Evolutionary conservation across 176 grass and related monocot species (phyloP).

Genomic region (Carex pumila): DNA sequence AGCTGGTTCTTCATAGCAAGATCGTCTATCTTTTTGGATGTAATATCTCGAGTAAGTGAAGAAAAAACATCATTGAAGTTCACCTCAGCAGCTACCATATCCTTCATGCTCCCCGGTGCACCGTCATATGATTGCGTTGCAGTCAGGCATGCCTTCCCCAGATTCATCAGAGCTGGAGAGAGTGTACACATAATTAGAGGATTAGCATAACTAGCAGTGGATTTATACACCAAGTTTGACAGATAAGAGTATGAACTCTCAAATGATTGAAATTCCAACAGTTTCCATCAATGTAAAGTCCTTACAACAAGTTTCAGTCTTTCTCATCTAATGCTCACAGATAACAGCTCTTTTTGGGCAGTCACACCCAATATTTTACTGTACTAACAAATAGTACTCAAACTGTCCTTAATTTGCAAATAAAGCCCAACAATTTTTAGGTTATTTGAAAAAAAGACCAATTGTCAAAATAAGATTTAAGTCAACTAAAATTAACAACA

Average conservation of each 20-base stretch:
- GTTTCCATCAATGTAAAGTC: not conserved
- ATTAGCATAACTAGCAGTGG: not conserved
- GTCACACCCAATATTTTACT: not conserved
- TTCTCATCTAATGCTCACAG: not conserved
- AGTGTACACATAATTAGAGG: not conserved
- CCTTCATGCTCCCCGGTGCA: slow-evolving; percentile 47
- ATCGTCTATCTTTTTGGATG: slow-evolving; percentile 83
- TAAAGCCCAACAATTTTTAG: not conserved
- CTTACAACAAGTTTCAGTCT: not conserved
- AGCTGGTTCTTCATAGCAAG: slow-evolving; percentile 86
- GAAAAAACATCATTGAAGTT: slow-evolving; percentile 84
- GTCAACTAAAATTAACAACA: not conserved
- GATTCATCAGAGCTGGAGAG: slow-evolving; percentile 54
- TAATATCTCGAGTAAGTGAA: slow-evolving; percentile 51
- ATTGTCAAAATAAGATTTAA: not conserved
- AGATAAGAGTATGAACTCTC: not conserved
- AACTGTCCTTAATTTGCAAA: not conserved
- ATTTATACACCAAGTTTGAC: not conserved
- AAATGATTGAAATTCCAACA: not conserved
- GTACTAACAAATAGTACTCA: not conserved
- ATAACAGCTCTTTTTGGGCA: not conserved
- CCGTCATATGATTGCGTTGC: slow-evolving; percentile 73
- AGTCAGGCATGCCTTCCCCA: slow-evolving; percentile 76
- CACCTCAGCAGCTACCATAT: slow-evolving; percentile 54
- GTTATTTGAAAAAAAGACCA: not conserved